These are phyloP conservation scores for Pascua sp. DNA, from an alignment of 1,284 basidiomycete species.

Conservation along the genomic window DNA sequence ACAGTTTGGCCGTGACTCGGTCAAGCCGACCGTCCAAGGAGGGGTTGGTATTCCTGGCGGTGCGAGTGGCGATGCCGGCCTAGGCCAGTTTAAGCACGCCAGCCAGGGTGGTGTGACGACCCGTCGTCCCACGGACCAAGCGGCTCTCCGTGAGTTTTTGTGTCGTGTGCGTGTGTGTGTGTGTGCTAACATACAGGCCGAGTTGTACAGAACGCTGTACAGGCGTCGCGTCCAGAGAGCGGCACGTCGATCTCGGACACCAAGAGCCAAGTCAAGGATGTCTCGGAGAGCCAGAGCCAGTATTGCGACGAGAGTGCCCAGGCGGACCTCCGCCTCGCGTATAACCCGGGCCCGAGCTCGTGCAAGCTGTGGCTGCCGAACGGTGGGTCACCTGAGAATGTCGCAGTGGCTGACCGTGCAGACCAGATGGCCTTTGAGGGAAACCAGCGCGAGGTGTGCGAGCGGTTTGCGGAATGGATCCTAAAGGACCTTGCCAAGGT, in stretches of 20 bases:
- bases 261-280: conserved; percentile 63
- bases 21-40: too few species aligned
- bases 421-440: conserved; percentile 23
- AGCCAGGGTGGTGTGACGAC: too few species aligned
- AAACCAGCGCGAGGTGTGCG: conserved; percentile 27
- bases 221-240: conserved; percentile 58
- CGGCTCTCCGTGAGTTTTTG: too few species aligned
- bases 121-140: too few species aligned
- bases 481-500: conserved; percentile 40
- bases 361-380: conserved; percentile 63
- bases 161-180: too few species aligned
- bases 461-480: conserved; percentile 66
- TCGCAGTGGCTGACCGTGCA: not conserved
- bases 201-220: conserved; percentile 64
- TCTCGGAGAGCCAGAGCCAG: conserved; percentile 70
- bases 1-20: too few species aligned
- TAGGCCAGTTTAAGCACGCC: too few species aligned
- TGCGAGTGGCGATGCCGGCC: too few species aligned
- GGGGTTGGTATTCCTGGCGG: too few species aligned
- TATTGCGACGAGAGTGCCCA: conserved; percentile 78
- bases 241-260: conserved; percentile 60
- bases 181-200: conserved; percentile 1
- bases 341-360: conserved; percentile 17
- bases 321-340: conserved; percentile 55
- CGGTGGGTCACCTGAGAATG: conserved; percentile 52